Evolutionary conservation across 495 filamentous ascomycete genomes (phyloP).

Genomic region (Physcia stellaris): DNA sequence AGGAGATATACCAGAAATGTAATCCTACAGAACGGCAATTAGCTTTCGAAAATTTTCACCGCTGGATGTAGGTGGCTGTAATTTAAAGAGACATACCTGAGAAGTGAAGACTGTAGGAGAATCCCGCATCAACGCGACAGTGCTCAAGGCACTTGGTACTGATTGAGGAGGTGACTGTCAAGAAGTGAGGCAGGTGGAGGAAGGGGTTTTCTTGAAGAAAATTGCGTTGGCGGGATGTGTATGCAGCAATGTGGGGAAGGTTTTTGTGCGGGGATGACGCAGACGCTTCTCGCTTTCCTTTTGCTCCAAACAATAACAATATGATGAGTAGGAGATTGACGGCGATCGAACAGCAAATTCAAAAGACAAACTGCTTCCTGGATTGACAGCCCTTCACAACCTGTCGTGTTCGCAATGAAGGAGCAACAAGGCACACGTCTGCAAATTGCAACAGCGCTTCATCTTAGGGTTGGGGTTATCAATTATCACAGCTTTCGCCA

Average conservation of each 20-base stretch:
- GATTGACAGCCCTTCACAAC: too few relatives aligned
- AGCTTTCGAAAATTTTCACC: conserved; percentile 11
- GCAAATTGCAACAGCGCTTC: too few relatives aligned
- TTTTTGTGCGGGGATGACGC: not conserved
- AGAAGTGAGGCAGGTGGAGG: not conserved
- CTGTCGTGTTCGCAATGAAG: too few relatives aligned
- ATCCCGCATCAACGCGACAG: conserved; percentile 82
- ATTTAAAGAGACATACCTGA: conserved; percentile 53
- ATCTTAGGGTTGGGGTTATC: too few relatives aligned
- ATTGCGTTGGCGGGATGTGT: not conserved
- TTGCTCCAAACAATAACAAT: too few relatives aligned
- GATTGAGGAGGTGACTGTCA: not conserved
- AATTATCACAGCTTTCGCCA: too few relatives aligned
- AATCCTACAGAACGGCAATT: conserved; percentile 48
- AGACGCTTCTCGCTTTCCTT: too few relatives aligned
- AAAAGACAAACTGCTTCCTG: too few relatives aligned
- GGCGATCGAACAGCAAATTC: too few relatives aligned
- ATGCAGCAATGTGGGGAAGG: not conserved
- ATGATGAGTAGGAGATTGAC: too few relatives aligned
- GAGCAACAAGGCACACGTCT: too few relatives aligned
- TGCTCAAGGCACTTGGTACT: conserved; percentile 9
- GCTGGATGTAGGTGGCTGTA: conserved; percentile 4
- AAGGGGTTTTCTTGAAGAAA: not conserved
- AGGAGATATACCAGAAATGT: conserved; percentile 66
- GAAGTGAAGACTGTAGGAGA: conserved; percentile 89